Evolutionary conservation across 805 yeast genomes (phyloP).

Genomic region (Saccharomycopsis microspora): DNA sequence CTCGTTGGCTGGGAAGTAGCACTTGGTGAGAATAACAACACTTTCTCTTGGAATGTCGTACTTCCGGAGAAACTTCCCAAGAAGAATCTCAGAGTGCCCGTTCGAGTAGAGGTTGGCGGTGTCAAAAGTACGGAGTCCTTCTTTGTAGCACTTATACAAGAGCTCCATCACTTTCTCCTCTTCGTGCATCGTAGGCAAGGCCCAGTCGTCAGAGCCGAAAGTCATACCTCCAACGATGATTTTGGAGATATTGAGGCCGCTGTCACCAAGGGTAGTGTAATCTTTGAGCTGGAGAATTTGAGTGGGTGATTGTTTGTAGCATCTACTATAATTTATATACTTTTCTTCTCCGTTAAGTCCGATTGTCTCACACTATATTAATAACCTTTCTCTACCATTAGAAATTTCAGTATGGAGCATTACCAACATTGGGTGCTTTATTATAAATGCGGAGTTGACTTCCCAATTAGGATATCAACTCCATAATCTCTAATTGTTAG

Average conservation of each 20-base stretch:
- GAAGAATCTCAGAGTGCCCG: slow-evolving; percentile 34
- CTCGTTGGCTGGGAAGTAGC: not conserved
- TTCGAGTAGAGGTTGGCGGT: slow-evolving; percentile 39
- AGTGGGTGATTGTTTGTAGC: no score
- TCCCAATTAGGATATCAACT: no score
- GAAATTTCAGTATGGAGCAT: no score
- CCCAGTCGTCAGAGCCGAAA: slow-evolving; percentile 25
- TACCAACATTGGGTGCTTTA: no score
- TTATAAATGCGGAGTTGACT: no score
- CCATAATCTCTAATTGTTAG: no score
- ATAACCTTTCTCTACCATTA: no score
- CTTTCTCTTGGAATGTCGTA: slow-evolving; percentile 27
- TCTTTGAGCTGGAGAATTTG: not conserved
- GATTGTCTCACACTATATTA: no score
- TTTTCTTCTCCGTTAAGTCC: no score
- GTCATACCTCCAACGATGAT: slow-evolving; percentile 46
- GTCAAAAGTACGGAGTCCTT: slow-evolving; percentile 37
- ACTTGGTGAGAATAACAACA: slow-evolving; percentile 39
- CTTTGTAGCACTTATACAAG: slow-evolving; percentile 33
- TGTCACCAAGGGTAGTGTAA: slow-evolving; percentile 23
- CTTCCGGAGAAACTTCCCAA: slow-evolving; percentile 41
- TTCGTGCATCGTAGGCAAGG: slow-evolving; percentile 29
- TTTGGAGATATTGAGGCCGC: slow-evolving; percentile 39
- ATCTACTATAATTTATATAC: no score
- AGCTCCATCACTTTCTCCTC: slow-evolving; percentile 32